These are phyloP conservation scores for sweet orange (Citrus sinensis) DNA, from an alignment of 345 rosid species.

Conservation along the genomic window DNA sequence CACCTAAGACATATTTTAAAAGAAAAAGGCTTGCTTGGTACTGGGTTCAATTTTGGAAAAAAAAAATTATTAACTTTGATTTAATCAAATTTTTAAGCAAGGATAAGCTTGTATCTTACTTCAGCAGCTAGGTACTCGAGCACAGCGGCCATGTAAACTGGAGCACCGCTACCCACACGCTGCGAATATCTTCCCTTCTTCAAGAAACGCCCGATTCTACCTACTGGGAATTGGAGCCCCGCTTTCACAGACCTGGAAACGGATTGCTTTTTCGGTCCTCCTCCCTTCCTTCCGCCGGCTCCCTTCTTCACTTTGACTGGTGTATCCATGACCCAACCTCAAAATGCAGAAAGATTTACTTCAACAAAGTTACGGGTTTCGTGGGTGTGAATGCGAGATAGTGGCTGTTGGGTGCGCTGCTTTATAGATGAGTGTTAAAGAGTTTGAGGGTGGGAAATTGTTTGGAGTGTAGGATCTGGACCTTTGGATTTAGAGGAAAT, in stretches of 20 bases:
- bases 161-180: constrained; percentile 35
- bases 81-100: no score
- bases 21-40: no score
- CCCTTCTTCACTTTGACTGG: constrained; percentile 30
- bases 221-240: constrained; percentile 35
- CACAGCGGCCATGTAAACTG: constrained; percentile 37
- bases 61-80: not conserved
- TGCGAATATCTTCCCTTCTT: constrained; percentile 32
- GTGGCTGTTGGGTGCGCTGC: not conserved
- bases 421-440: not conserved
- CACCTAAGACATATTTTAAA: not conserved
- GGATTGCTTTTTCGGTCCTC: constrained; percentile 34
- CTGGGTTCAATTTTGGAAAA: no score
- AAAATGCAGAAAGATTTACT: not conserved
- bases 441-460: not conserved
- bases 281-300: constrained; percentile 33
- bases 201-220: constrained; percentile 34
- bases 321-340: constrained; percentile 18
- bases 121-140: constrained; percentile 40
- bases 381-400: not conserved
- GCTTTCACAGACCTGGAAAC: constrained; percentile 31
- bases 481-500: constrained; percentile 8
- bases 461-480: not conserved
- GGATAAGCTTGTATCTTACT: not conserved
- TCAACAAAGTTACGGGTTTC: not conserved